A percentile compares a stretch with the other conserved stretches of the same genome.
These are phyloP conservation scores for Prunus dulcis DNA, from an alignment of 306 rosid species.

Conservation along the genomic window DNA sequence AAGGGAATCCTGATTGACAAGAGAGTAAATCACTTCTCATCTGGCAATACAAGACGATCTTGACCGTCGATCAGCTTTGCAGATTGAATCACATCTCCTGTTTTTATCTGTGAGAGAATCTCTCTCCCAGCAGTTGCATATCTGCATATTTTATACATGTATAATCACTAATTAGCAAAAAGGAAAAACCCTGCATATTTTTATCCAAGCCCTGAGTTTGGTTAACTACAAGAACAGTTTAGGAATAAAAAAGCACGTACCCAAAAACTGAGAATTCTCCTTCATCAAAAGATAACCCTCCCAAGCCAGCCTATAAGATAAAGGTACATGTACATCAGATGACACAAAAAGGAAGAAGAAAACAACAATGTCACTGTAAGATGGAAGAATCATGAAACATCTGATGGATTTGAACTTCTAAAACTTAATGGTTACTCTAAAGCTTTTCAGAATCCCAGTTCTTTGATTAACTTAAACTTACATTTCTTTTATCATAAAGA, in stretches of 20 bases:
- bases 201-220: background rate
- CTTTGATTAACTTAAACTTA: slow-evolving; percentile 31
- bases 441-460: background rate
- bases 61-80: slow-evolving; percentile 80
- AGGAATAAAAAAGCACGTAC: slow-evolving; percentile 33
- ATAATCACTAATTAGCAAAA: background rate
- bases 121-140: slow-evolving; percentile 85
- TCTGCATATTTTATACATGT: slow-evolving; percentile 35
- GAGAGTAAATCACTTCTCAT: slow-evolving; percentile 42
- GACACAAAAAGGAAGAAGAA: background rate
- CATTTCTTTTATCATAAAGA: slow-evolving; percentile 84
- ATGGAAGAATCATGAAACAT: background rate
- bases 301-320: slow-evolving; percentile 77
- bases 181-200: background rate
- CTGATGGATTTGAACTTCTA: slow-evolving; percentile 8
- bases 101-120: slow-evolving; percentile 79
- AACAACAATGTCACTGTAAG: slow-evolving; percentile 4
- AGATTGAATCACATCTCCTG: slow-evolving; percentile 71
- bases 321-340: slow-evolving; percentile 2
- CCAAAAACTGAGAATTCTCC: slow-evolving; percentile 97
- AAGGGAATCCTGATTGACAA: slow-evolving; percentile 11
- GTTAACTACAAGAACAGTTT: background rate
- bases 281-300: slow-evolving; percentile 97
- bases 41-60: slow-evolving; percentile 72
- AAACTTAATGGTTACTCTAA: background rate